Percentiles rank a stretch among this genome's conserved stretches.
Conservation (phyloP, 2,329 filamentous ascomycete species). For the Cyclaneusma minus region DNA sequence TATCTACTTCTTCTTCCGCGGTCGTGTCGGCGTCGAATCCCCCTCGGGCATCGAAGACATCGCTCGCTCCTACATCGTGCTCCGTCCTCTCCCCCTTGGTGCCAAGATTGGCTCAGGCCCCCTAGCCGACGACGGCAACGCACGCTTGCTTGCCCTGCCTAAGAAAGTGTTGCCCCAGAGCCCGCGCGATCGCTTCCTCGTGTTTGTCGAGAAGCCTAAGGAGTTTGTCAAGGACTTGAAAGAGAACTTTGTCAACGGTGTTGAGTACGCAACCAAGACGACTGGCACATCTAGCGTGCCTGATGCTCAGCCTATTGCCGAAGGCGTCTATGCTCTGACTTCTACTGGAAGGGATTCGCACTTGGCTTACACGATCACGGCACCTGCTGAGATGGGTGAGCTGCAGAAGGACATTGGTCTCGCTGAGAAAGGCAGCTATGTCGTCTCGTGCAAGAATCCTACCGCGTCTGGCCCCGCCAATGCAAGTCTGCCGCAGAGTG, state of each 20-base stretch:
- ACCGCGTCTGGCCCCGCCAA: constrained; percentile 48
- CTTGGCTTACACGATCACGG: constrained; percentile 64
- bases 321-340: constrained; percentile 74
- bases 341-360: constrained; percentile 58
- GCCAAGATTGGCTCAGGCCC: constrained; percentile 43
- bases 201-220: constrained; percentile 65
- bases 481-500: constrained; percentile 43
- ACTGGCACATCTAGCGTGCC: constrained; percentile 51
- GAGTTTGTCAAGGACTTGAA: constrained; percentile 54
- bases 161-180: constrained; percentile 70
- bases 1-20: constrained; percentile 81
- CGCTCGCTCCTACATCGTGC: constrained; percentile 62
- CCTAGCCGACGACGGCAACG: constrained; percentile 38
- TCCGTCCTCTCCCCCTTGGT: constrained; percentile 57
- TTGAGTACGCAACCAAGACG: constrained; percentile 64
- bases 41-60: constrained; percentile 57
- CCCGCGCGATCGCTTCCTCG: constrained; percentile 56
- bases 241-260: constrained; percentile 50
- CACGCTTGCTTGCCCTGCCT: constrained; percentile 60
- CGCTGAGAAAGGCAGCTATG: constrained; percentile 55
- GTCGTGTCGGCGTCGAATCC: constrained; percentile 57
- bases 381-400: constrained; percentile 53
- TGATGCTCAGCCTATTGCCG: constrained; percentile 59
- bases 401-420: constrained; percentile 66
- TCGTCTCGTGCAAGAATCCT: constrained; percentile 70